phyloP scores from a whole-genome alignment of 1,284 basidiomycete genomes.

The Ceratobasidium sp. region DNA sequence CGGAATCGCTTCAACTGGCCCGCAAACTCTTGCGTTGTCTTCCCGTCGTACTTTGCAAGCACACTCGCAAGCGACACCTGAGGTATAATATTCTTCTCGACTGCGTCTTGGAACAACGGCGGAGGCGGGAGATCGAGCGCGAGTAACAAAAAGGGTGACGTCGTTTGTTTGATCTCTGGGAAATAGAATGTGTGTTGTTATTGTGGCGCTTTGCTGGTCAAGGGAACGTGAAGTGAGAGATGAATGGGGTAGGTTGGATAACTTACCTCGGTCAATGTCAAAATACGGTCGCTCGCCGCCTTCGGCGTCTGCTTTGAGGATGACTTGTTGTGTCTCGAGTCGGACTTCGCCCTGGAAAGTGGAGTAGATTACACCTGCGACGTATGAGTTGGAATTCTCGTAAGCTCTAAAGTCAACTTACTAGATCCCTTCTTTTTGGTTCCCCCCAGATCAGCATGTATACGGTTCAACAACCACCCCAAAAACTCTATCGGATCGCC shows the following conservation, averaged over 20 bases:
- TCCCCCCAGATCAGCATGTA: constrained; percentile 93
- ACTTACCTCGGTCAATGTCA: constrained; percentile 87
- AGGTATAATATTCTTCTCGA: constrained; percentile 98
- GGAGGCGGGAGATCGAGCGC: constrained; percentile 96
- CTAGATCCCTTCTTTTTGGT: constrained; percentile 88
- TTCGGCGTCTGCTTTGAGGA: constrained; percentile 80
- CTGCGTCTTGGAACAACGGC: constrained; percentile 93
- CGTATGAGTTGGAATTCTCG: too few species aligned
- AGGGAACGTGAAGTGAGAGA: constrained; percentile 22
- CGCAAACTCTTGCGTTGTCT: constrained; percentile 87
- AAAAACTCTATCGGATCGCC: constrained; percentile 97
- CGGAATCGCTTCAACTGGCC: constrained; percentile 91
- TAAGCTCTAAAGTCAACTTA: constrained; percentile 55
- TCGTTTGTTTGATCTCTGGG: constrained; percentile 84
- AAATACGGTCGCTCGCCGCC: constrained; percentile 83
- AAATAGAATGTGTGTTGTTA: constrained; percentile 32
- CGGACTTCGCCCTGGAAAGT: constrained; percentile 95
- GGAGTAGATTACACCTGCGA: constrained; percentile 84
- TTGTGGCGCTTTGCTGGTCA: constrained; percentile 48
- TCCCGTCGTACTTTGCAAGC: constrained; percentile 96
- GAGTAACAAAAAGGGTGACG: constrained; percentile 94
- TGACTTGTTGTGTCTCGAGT: constrained; percentile 93
- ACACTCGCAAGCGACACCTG: constrained; percentile 93
- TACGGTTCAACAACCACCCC: constrained; percentile 92
- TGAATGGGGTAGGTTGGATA: neutral